Percentiles rank a stretch among this genome's conserved stretches.
Conservation (phyloP, 2,329 filamentous ascomycete species). For the Tolypocladium endophyticum region DNA sequence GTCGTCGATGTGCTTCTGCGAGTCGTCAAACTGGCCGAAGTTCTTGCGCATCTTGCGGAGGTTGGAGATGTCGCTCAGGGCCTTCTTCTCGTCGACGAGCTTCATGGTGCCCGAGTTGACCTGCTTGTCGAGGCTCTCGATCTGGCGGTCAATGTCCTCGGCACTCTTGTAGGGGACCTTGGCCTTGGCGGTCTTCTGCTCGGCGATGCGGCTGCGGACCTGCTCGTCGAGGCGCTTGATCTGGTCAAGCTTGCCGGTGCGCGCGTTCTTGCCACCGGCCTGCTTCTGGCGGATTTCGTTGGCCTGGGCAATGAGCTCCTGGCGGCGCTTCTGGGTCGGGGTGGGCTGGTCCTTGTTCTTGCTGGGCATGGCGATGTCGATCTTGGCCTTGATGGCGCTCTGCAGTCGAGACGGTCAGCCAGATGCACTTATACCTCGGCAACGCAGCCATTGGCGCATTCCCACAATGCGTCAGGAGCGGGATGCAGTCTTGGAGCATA, state of each 20-base stretch:
- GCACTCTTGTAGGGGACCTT: slow-evolving; percentile 77
- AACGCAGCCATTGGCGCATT: not conserved
- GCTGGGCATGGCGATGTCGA: slow-evolving; percentile 69
- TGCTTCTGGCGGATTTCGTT: slow-evolving; percentile 81
- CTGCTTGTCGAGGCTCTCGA: slow-evolving; percentile 69
- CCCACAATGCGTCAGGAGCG: not conserved
- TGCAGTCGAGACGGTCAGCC: slow-evolving; percentile 28
- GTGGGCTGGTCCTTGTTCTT: slow-evolving; percentile 69
- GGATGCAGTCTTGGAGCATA: slow-evolving; percentile 15
- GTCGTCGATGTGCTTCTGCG: slow-evolving; percentile 82
- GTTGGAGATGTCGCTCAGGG: slow-evolving; percentile 68
- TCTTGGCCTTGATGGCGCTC: slow-evolving; percentile 81
- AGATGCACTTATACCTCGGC: not conserved
- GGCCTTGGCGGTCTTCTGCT: slow-evolving; percentile 77
- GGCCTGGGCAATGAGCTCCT: slow-evolving; percentile 74
- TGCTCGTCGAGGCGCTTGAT: slow-evolving; percentile 87
- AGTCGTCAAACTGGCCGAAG: slow-evolving; percentile 74
- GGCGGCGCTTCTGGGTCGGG: slow-evolving; percentile 69
- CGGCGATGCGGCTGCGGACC: slow-evolving; percentile 71
- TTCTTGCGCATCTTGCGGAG: slow-evolving; percentile 85
- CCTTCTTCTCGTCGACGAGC: slow-evolving; percentile 95
- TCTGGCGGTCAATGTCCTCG: slow-evolving; percentile 80
- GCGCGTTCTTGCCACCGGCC: slow-evolving; percentile 73
- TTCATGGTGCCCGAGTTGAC: slow-evolving; percentile 88
- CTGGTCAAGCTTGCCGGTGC: slow-evolving; percentile 71